Conservation (phyloP, 2,329 filamentous ascomycete species). For the Cryphonectria japonica region DNA sequence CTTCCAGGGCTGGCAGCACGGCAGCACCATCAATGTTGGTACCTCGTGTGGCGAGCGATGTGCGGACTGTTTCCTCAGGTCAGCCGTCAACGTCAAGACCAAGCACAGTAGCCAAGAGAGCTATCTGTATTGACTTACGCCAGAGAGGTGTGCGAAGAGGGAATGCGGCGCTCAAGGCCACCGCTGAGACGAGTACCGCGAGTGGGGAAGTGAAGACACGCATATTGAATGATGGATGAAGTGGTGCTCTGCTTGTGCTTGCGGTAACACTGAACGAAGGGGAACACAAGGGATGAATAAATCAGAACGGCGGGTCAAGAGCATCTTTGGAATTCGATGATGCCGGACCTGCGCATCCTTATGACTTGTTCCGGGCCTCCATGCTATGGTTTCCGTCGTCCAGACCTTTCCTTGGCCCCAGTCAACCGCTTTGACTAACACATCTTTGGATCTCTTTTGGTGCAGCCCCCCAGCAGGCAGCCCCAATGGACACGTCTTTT, state of each 20-base stretch:
- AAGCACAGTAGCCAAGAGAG: neutral
- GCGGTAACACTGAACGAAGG: neutral
- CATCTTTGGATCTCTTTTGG: neutral
- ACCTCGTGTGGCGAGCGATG: neutral
- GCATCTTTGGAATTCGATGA: neutral
- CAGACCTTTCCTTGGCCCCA: neutral
- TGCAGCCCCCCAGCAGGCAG: neutral
- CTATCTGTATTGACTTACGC: neutral
- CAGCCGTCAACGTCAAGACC: neutral
- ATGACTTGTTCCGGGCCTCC: neutral
- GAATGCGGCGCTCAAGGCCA: slow-evolving; percentile 9
- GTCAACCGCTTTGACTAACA: neutral
- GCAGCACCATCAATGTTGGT: neutral
- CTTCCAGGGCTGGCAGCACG: neutral
- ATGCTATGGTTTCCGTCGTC: neutral
- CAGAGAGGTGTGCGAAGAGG: slow-evolving; percentile 8
- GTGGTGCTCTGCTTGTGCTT: neutral
- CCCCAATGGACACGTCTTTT: neutral
- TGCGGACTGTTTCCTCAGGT: neutral
- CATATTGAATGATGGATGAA: slow-evolving; percentile 11
- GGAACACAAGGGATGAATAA: neutral
- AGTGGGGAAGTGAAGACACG: slow-evolving; percentile 15
- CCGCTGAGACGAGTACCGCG: slow-evolving; percentile 19
- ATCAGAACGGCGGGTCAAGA: neutral
- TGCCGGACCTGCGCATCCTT: neutral